Evolutionary conservation across 495 filamentous ascomycete genomes (phyloP).

Genomic region (Penicillium verhagenii): DNA sequence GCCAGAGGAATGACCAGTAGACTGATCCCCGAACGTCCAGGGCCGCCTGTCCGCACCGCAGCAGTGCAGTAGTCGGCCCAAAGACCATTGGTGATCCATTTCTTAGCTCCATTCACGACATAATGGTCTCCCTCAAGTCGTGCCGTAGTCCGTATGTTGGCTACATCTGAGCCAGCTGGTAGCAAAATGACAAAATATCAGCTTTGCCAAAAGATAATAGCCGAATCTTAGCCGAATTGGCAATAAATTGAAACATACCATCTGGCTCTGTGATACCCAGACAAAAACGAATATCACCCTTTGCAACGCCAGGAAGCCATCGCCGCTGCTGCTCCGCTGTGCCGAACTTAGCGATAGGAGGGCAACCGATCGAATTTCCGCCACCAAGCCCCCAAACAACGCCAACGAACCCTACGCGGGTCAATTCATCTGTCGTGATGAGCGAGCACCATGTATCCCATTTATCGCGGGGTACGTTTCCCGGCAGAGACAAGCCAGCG

Average conservation of each 20-base stretch:
- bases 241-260: constrained; percentile 30
- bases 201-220: neutral
- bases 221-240: too few species aligned
- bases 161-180: constrained; percentile 52
- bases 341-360: constrained; percentile 53
- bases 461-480: constrained; percentile 39
- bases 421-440: constrained; percentile 48
- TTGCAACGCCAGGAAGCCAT: constrained; percentile 51
- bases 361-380: constrained; percentile 52
- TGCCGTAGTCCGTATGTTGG: constrained; percentile 52
- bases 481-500: constrained; percentile 35
- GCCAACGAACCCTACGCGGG: constrained; percentile 43
- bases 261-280: constrained; percentile 58
- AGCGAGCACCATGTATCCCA: constrained; percentile 52
- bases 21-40: constrained; percentile 47
- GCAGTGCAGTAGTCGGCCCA: constrained; percentile 56
- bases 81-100: constrained; percentile 58
- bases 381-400: constrained; percentile 51
- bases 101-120: constrained; percentile 55
- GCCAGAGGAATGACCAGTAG: constrained; percentile 52
- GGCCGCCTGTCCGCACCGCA: constrained; percentile 53
- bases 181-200: neutral
- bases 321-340: constrained; percentile 45
- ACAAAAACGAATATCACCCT: constrained; percentile 49
- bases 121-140: constrained; percentile 45